phyloP scores from a whole-genome alignment of 345 rosid species.

The Syzygium grande region DNA sequence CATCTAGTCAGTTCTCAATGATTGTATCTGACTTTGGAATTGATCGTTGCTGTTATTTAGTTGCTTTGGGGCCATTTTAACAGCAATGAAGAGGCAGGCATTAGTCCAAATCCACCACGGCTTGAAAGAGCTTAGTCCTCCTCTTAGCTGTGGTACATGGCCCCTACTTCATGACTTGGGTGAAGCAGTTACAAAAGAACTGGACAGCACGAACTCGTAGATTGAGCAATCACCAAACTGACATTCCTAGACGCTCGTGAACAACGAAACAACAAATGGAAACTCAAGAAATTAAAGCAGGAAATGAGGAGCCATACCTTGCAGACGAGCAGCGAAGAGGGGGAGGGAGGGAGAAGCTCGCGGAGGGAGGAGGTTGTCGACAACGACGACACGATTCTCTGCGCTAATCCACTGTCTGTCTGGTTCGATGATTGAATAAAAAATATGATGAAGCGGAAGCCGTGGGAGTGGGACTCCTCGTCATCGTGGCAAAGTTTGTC shows the following conservation, averaged over 20 bases:
- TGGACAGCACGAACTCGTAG: neutral
- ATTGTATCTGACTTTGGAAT: neutral
- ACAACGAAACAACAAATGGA: neutral
- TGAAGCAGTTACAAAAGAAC: neutral
- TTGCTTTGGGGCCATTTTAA: neutral
- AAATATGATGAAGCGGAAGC: neutral
- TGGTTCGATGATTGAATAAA: neutral
- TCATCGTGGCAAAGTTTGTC: neutral
- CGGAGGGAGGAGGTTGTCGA: neutral
- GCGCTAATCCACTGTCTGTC: neutral
- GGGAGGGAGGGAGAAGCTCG: neutral
- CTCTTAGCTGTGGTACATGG: neutral
- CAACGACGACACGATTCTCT: neutral
- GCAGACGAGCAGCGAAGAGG: neutral
- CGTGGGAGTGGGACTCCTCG: neutral
- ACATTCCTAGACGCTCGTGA: too few species aligned
- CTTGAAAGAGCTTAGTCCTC: neutral
- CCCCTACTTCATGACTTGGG: neutral
- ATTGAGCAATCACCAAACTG: neutral
- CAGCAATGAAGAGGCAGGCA: neutral
- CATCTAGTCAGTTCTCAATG: neutral
- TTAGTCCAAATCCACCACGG: neutral
- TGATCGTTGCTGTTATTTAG: neutral
- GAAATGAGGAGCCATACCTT: neutral
- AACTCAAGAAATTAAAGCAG: neutral